Evolutionary conservation across 169 alveolate species (phyloP), one percentile per base, ranked within the genome.

Genomic region (Amoebophrya sp.): DNA sequence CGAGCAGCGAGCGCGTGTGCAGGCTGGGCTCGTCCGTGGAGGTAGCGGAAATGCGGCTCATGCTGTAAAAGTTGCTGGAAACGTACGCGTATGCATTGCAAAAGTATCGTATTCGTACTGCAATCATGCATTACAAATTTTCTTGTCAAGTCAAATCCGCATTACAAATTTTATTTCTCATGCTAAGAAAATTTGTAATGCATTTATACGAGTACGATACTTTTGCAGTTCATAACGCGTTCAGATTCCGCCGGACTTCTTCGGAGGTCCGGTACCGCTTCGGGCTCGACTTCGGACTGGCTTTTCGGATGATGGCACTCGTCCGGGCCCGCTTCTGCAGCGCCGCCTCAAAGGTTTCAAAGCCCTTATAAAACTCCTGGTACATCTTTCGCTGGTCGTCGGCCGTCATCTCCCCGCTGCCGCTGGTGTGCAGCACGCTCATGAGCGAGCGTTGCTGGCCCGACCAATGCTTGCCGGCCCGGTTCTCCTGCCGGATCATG

Each of bases 401-500:
- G 7, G 83, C 83, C 29, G 83, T 12, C 83, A 66, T 7, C 39
- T 66, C 83, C 83, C 18, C 39, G n/a, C n/a, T n/a, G 35, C 83
- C 83, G 29, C 39, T 25, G 35, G 83, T 66, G 83, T 66, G 83
- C 83, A 66, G 83, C 35, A 66, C 83, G 29, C 39, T 25, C 83
- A 66, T 66, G 10, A 66, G 83, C 29, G 38, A 25, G 35, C 83
- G 83, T n/a, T 66, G 83, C 35, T 66, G 83, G 12, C 83, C 83
- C 32, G 32, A 7, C 83, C 83, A 66, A 25, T 66, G 83, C 83
- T 66, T 66, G 7, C 83, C 83, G 7, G 83, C 83, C 7, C 83
- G 83, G 83, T 66, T 66, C 83, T 66, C 83, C 83, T 66, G 83
- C 35, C 83, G 29, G 29, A 66, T 66, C 83, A 66, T 66, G 35